These are phyloP conservation scores for Boletus rubescentipes DNA, from an alignment of 768 basidiomycete species.

Conservation along the genomic window DNA sequence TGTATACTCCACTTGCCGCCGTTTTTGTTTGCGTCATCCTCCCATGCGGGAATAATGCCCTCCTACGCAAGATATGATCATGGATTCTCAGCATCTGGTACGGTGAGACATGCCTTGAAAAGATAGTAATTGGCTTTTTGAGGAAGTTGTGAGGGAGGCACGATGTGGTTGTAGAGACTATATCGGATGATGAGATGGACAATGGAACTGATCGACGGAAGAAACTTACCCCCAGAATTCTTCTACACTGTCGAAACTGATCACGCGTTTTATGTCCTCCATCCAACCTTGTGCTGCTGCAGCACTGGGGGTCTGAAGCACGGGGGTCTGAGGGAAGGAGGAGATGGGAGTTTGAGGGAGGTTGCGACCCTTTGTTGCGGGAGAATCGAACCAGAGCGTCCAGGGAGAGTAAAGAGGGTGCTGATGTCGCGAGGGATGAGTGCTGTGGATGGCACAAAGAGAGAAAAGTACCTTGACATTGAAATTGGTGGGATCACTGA, in stretches of 20 bases:
- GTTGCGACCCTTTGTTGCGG: constrained; percentile 85
- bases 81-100: neutral
- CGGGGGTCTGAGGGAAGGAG: constrained; percentile 74
- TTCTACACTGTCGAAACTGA: constrained; percentile 94
- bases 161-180: constrained; percentile 95
- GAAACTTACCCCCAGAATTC: constrained; percentile 94
- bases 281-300: constrained; percentile 90
- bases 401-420: constrained; percentile 93
- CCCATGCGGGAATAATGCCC: constrained; percentile 96
- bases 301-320: constrained; percentile 69
- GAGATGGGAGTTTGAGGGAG: constrained; percentile 80
- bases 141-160: constrained; percentile 89
- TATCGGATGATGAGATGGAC: constrained; percentile 11
- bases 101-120: constrained; percentile 71
- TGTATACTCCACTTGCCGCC: constrained; percentile 99
- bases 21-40: constrained; percentile 93
- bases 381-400: constrained; percentile 99
- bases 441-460: neutral
- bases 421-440: constrained; percentile 39
- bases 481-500: constrained; percentile 89
- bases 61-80: constrained; percentile 50
- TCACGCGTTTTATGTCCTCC: constrained; percentile 97
- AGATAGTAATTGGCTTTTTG: constrained; percentile 99
- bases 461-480: constrained; percentile 80
- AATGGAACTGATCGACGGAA: neutral